A percentile compares a stretch with the other conserved stretches of the same genome.
Evolutionary conservation across 805 yeast species (phyloP).

Genomic region (Candida succiphila): DNA sequence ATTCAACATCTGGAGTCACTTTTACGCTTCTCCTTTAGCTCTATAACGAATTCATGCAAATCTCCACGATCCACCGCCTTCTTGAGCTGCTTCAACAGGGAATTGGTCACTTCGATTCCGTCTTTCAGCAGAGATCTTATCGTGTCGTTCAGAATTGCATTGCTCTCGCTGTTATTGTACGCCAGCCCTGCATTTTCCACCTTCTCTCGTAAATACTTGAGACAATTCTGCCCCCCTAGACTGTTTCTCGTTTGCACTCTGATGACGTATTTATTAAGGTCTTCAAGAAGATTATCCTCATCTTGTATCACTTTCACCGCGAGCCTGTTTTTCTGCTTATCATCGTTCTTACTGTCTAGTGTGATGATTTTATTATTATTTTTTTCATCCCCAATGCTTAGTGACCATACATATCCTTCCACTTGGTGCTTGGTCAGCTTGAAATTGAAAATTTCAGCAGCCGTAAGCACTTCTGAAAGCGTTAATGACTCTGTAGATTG

Average conservation of each 20-base stretch:
- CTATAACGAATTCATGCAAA: conserved; percentile 18
- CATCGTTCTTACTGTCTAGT: conserved; percentile 4
- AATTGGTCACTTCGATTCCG: conserved; percentile 14
- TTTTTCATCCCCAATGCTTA: conserved; percentile 10
- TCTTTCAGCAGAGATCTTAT: conserved; percentile 12
- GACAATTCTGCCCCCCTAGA: conserved; percentile 6
- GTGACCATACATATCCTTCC: conserved; percentile 2
- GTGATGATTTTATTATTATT: conserved; percentile 11
- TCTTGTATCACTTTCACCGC: conserved; percentile 18
- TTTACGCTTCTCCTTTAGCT: conserved; percentile 15
- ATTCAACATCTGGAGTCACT: conserved; percentile 11
- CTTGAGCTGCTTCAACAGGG: conserved; percentile 10
- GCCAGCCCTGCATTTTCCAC: conserved; percentile 5
- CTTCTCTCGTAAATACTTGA: conserved; percentile 4
- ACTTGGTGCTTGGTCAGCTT: background rate
- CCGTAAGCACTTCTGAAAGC: conserved; percentile 17
- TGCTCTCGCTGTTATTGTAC: conserved; percentile 5
- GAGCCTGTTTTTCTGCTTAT: conserved; percentile 3
- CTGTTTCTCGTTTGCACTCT: conserved; percentile 19
- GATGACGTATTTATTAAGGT: conserved; percentile 12
- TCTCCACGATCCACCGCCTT: conserved; percentile 15
- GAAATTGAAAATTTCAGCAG: conserved; percentile 17
- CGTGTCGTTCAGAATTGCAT: conserved; percentile 9
- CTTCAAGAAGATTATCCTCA: conserved; percentile 17
- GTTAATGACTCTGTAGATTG: conserved; percentile 6